phyloP scores from a whole-genome alignment of 805 yeast species.

The Ogataea siamensis region DNA sequence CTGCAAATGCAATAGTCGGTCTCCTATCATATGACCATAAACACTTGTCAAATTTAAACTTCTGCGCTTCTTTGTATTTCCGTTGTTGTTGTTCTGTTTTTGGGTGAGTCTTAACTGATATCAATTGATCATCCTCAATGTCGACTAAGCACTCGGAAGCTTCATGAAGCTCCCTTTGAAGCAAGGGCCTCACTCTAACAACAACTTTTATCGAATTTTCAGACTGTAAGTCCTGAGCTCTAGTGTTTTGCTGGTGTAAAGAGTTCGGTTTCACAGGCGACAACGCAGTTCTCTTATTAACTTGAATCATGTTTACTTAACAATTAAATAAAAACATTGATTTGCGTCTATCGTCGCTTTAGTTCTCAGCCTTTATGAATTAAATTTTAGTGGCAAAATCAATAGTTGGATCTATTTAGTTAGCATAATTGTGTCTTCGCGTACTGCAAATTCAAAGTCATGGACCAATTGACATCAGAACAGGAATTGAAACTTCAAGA shows the following conservation, averaged over 20 bases:
- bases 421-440: too few relatives aligned
- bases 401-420: too few relatives aligned
- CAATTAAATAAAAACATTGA: conserved; percentile 2
- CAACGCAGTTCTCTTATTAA: conserved; percentile 13
- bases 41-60: conserved; percentile 51
- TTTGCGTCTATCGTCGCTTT: conserved; percentile 15
- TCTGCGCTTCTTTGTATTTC: conserved; percentile 28
- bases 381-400: conserved; percentile 15
- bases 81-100: conserved; percentile 11
- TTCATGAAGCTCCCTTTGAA: conserved; percentile 25
- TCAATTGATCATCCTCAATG: conserved; percentile 22
- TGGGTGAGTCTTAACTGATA: conserved; percentile 11
- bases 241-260: neutral
- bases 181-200: conserved; percentile 53
- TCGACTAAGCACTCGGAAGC: conserved; percentile 26
- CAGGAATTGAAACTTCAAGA: conserved; percentile 45
- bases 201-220: conserved; percentile 25
- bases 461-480: conserved; percentile 30
- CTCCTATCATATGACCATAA: conserved; percentile 45
- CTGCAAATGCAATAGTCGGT: conserved; percentile 35
- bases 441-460: too few relatives aligned
- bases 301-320: conserved; percentile 14
- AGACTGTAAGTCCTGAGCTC: conserved; percentile 1
- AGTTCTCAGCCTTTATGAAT: neutral
- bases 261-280: conserved; percentile 5